Percentiles rank a stretch among this genome's conserved stretches.
phyloP scores from a whole-genome alignment of 1,139 yeast species.

The Fermentozyma sake region DNA sequence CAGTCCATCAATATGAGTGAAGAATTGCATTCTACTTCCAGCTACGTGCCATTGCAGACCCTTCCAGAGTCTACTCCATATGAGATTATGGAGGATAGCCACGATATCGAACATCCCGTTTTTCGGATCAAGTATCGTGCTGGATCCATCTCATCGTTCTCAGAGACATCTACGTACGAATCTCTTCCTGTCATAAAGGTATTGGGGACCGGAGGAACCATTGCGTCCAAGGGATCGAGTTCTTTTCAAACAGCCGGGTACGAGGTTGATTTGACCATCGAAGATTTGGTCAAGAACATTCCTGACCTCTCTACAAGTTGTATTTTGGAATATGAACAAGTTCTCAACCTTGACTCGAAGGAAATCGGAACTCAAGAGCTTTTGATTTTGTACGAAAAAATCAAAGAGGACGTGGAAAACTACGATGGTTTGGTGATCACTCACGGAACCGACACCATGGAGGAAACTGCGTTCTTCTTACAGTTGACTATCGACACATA shows the following conservation, averaged over 20 bases:
- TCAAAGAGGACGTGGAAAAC: conserved; percentile 38
- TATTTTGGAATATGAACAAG: conserved; percentile 59
- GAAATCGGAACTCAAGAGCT: conserved; percentile 48
- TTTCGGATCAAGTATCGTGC: conserved; percentile 19
- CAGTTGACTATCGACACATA: conserved; percentile 53
- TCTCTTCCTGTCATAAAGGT: conserved; percentile 47
- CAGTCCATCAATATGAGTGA: too few relatives aligned
- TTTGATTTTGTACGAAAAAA: conserved; percentile 33
- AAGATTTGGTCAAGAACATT: conserved; percentile 52
- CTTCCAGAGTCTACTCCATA: conserved; percentile 3
- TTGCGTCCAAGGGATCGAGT: conserved; percentile 58
- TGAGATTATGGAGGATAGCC: conserved; percentile 16
- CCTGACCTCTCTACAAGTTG: conserved; percentile 61
- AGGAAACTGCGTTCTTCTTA: conserved; percentile 66
- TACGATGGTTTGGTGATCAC: conserved; percentile 61
- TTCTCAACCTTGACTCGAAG: conserved; percentile 61
- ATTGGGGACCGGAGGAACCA: conserved; percentile 71
- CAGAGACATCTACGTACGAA: conserved; percentile 10
- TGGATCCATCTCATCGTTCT: conserved; percentile 14
- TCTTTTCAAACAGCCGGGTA: conserved; percentile 65
- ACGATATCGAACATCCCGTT: conserved; percentile 16
- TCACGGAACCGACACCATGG: conserved; percentile 71
- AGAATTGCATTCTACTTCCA: too few relatives aligned
- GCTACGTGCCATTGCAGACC: conserved; percentile 2
- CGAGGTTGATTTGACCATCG: conserved; percentile 61